Evolutionary conservation across 2,329 filamentous ascomycete genomes (phyloP).

Genomic region (Lasiodiplodia sp.): DNA sequence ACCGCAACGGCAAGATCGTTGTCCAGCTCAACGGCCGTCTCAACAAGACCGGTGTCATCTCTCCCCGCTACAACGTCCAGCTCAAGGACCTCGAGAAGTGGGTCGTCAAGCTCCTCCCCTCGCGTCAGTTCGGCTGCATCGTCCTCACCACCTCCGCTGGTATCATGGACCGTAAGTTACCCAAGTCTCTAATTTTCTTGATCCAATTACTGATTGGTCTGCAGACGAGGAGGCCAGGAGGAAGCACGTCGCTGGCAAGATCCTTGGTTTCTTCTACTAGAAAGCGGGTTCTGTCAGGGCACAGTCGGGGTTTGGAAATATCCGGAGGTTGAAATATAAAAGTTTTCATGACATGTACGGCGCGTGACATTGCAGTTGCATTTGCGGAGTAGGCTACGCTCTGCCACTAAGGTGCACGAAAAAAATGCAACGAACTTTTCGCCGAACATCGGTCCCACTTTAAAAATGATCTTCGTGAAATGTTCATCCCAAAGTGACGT

Average conservation of each 20-base stretch:
- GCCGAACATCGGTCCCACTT: constrained; percentile 24
- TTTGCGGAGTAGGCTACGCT: not conserved
- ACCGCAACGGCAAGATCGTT: constrained; percentile 99
- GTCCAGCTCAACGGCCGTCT: constrained; percentile 99
- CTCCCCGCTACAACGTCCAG: constrained; percentile 98
- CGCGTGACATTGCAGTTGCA: constrained; percentile 1
- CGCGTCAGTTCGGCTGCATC: constrained; percentile 99
- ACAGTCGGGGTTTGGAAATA: not conserved
- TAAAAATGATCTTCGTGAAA: constrained; percentile 11
- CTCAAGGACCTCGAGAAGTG: constrained; percentile 99
- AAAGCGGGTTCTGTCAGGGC: constrained; percentile 31
- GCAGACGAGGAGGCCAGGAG: constrained; percentile 94
- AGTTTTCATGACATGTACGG: constrained; percentile 22
- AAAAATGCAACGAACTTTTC: constrained; percentile 17
- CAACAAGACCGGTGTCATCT: constrained; percentile 99
- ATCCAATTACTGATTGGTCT: not conserved
- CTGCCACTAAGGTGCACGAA: constrained; percentile 18
- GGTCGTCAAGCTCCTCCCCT: constrained; percentile 98
- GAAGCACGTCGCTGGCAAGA: constrained; percentile 99
- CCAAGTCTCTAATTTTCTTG: not conserved
- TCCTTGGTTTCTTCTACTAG: constrained; percentile 99
- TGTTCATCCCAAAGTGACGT: constrained; percentile 16
- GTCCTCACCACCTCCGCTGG: constrained; percentile 98
- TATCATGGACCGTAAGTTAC: constrained; percentile 79
- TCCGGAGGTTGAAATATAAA: constrained; percentile 6